These are phyloP conservation scores for Dalechampia spathulata DNA, from an alignment of 441 rosid species.

Conservation along the genomic window DNA sequence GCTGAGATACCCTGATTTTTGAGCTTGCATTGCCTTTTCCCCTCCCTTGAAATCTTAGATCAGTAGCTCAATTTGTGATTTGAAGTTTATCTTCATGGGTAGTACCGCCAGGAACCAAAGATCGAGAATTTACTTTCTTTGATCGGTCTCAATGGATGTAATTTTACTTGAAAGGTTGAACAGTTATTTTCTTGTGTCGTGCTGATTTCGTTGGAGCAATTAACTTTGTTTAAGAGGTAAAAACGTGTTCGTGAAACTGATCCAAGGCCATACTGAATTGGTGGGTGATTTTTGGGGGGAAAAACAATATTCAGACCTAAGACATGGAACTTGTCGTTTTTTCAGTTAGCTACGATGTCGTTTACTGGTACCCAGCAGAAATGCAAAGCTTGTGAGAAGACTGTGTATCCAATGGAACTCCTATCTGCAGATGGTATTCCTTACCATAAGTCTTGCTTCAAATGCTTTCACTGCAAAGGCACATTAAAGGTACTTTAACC, in stretches of 20 bases:
- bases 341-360: slow-evolving; percentile 34
- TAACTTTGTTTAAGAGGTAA: too few species aligned
- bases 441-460: slow-evolving; percentile 92
- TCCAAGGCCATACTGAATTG: slow-evolving; percentile 1
- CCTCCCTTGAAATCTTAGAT: slow-evolving; percentile 1
- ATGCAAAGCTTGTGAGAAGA: slow-evolving; percentile 94
- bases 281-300: slow-evolving; percentile 4
- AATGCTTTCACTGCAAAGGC: slow-evolving; percentile 90
- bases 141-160: too few species aligned
- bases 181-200: too few species aligned
- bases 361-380: slow-evolving; percentile 91
- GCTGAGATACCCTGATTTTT: not conserved
- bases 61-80: not conserved
- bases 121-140: too few species aligned
- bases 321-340: not conserved
- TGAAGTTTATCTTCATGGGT: not conserved
- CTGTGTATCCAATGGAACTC: slow-evolving; percentile 87
- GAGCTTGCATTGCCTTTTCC: not conserved
- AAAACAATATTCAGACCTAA: slow-evolving; percentile 27
- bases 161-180: too few species aligned
- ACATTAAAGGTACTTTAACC: slow-evolving; percentile 51
- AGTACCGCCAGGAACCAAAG: not conserved
- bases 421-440: slow-evolving; percentile 84
- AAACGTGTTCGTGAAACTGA: not conserved
- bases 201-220: too few species aligned